Base-by-base conservation (phyloP, 495 filamentous ascomycete genomes). In the Choiromyces venosus region DNA sequence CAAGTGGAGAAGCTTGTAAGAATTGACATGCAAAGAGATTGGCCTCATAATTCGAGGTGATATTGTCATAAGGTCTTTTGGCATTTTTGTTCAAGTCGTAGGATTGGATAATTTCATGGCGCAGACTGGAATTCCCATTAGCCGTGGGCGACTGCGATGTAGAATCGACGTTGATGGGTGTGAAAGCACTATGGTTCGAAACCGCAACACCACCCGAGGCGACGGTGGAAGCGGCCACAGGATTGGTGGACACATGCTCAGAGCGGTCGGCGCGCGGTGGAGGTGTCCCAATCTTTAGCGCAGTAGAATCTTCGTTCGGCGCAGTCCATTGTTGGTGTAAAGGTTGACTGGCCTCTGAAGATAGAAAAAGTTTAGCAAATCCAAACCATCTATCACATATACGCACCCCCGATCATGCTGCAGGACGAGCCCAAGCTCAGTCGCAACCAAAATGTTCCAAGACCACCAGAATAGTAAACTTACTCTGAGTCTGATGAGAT, bases 1-100 rank as follows among this genome's bases (percentile, higher is more conserved):
- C 61, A 36, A 79, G 70, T 35, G 77, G 77, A 21, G 77, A 76
- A 4, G 78, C 78, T 71, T 80, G 78, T 19, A 80, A 68, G 21
- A 79, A 80, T 35, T 79, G 78, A 29, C 68, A 64, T 2, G 78
- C 78, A 40, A 80, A 80, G 16, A 70, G n/a, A 12, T 70, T 66
- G 8, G 77, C 71, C 29, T 79, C 69, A 9, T 61, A 75, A 5
- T 67, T 46, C n/a, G 75, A 70, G 16, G 65, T 42, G 52, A 29
- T 16, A 61, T 33, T 61, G 52, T 61, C 25, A 14, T 16, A 29
- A 33, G 52, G 25, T 6, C 52, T 61, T 29, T 61, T 61, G 25
- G 52, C 14, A 29, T 33, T 61, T 61, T 61, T 61, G 52, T 5
- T 61, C 52, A n/a, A 33, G 52, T 33, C 25, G 2, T 2, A 61